Base-by-base conservation (phyloP, 495 filamentous ascomycete species). In the Neurospora sp. region DNA sequence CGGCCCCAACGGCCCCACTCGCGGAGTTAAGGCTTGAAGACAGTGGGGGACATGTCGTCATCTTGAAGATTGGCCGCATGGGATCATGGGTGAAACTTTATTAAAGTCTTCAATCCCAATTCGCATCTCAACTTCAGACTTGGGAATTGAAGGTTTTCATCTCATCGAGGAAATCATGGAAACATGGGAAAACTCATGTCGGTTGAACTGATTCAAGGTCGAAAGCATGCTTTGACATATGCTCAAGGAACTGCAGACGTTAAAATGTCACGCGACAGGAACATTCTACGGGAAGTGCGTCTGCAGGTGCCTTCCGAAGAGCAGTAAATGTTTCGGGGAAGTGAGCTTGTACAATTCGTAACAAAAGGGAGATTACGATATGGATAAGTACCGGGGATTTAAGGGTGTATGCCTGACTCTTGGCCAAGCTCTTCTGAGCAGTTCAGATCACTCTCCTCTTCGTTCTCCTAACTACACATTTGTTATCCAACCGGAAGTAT, bases 41-140 rank as follows among this genome's bases (percentile, higher is more conserved):
- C 16, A 39, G 20, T 71, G 54, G 54, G 77, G 76, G 73, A 69
- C 48, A 78, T 76, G 72, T 74, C 74, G 74, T 77, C 70, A 74
- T 76, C 35, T 27, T 46, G 48, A 46, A 23, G 12, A 31, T 72
- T 16, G 35, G 66, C 20, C 39, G 18, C 44, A 37, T 44, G 31
- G 31, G 31, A 35, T 35, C 31, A 35, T 35, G 71, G 46, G 1
- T 48, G 46, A 23, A 54, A 6, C 1, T 6, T 27, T 54, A 3
- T 23, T 54, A 8, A 27, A 54, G 20, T 54, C 46, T 54, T 27
- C 1, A 16, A 59, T 59, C 23, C 48, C 48, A 59, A 27, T 6
- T 31, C 20, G 11, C 11, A 59, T 59, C 10, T 16, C 23, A 14
- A 59, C 48, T 14, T 11, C 12, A 16, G 46, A 12, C 23, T 16